These are phyloP conservation scores for Pleurotus ostreatus DNA, from an alignment of 768 basidiomycete genomes.

Conservation along the genomic window DNA sequence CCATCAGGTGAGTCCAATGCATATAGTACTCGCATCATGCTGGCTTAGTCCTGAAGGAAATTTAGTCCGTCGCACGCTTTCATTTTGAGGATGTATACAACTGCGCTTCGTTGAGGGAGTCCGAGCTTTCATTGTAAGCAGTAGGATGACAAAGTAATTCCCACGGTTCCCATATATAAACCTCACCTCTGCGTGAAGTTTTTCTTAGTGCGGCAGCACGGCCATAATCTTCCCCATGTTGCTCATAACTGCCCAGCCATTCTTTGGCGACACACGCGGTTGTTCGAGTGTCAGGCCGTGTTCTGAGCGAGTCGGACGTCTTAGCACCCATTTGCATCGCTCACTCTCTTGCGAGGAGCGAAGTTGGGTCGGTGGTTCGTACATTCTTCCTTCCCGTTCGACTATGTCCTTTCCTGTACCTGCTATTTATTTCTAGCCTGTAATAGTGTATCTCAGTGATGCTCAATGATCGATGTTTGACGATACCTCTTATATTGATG, in stretches of 20 bases:
- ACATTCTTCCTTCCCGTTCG: conserved; percentile 23
- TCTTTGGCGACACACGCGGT: conserved; percentile 47
- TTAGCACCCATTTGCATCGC: conserved; percentile 72
- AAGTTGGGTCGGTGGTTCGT: conserved; percentile 79
- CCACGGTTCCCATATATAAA: not conserved
- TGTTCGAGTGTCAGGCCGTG: conserved; percentile 91
- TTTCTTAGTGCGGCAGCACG: conserved; percentile 78
- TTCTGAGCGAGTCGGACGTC: conserved; percentile 71
- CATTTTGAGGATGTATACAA: no score
- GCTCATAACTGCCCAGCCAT: conserved; percentile 67
- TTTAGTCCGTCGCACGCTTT: no score
- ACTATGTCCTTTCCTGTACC: no score
- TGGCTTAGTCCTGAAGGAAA: no score
- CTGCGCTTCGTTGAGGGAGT: no score
- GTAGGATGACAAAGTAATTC: not conserved
- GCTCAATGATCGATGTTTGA: no score
- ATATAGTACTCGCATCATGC: no score
- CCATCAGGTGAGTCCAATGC: no score
- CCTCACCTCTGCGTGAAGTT: conserved; percentile 10
- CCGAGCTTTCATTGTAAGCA: no score
- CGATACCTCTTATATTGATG: no score
- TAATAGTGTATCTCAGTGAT: no score
- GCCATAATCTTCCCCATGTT: conserved; percentile 80
- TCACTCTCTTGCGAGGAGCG: conserved; percentile 32
- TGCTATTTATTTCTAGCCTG: no score